Evolutionary conservation across 1,284 basidiomycete species (phyloP), one percentile per base, ranked within the genome.

Genomic region (Irpex sp.): DNA sequence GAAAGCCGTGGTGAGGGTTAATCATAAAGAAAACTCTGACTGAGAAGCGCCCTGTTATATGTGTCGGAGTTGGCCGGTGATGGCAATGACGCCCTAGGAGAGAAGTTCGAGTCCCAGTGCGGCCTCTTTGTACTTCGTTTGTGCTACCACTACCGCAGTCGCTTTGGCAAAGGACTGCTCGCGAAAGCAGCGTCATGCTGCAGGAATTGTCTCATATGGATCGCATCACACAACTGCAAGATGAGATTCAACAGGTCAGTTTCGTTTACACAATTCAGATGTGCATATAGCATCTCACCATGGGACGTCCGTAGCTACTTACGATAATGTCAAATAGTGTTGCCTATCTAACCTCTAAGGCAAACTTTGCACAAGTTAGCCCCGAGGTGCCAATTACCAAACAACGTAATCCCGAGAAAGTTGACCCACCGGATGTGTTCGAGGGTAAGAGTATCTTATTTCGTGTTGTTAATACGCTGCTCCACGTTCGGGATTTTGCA

Each of bases 141-240:
- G 11, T 11, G 13, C 26, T 26, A n/a, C 54, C 21, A 13, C 34
- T 13, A 31, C 19, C 54, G 54, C 54, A 56, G 54, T 62, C 58
- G 15, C 38, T 63, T 59, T 31, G 49, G 26, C 15, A 54, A 26
- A 36, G 54, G 54, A 56, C 57, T 55, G 49, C 62, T 21, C 37
- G 26, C 48, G 38, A 34, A 60, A 64, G 74, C 76, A 75, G 83
- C 84, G 88, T 79, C 81, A 92, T 92, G 90, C 90, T 92, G 82
- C 87, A 91, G 83, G 90, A 92, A 86, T 78, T 92, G 74, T 86
- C 89, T 75, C 86, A 89, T 80, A 93, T 93, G 91, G 91, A 93
- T 81, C 87, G 91, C 77, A 91, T 93, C 75, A 92, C 92, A 37
- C 92, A 93, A 75, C 85, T 93, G 67, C 91, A 93, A 79, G 90